phyloP scores from a whole-genome alignment of 768 basidiomycete species.

The Leccinum uliginosum region DNA sequence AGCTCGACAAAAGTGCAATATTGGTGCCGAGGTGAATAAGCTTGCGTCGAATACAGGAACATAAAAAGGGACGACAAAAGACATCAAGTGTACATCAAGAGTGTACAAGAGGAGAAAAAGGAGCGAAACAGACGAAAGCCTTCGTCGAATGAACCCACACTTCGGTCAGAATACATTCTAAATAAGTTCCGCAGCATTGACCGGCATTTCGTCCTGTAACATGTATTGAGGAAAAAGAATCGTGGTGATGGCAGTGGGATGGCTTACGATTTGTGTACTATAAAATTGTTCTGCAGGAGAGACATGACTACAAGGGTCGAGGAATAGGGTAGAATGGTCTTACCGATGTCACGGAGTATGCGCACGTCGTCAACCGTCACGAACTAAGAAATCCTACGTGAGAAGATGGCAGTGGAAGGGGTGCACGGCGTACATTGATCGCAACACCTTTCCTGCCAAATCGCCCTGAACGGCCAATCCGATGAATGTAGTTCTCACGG shows the following conservation, averaged over 20 bases:
- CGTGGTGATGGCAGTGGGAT: constrained; percentile 1
- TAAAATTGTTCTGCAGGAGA: constrained; percentile 81
- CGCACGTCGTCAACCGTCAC: constrained; percentile 95
- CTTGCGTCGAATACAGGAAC: constrained; percentile 4
- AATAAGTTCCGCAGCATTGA: constrained; percentile 96
- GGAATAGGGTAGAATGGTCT: constrained; percentile 23
- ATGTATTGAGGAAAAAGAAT: constrained; percentile 19
- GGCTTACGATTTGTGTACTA: constrained; percentile 82
- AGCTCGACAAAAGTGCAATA: neutral
- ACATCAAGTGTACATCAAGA: constrained; percentile 13
- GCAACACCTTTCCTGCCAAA: constrained; percentile 99
- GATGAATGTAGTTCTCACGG: constrained; percentile 99
- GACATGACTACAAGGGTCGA: constrained; percentile 10
- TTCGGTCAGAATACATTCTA: constrained; percentile 34
- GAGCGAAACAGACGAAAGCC: constrained; percentile 1
- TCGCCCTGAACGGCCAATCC: constrained; percentile 97
- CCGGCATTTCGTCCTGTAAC: constrained; percentile 93
- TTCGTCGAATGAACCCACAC: constrained; percentile 3
- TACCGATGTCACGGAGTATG: constrained; percentile 95
- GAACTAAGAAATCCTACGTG: constrained; percentile 47
- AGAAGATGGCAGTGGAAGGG: constrained; percentile 8
- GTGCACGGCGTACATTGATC: constrained; percentile 73
- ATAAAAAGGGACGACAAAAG: constrained; percentile 4
- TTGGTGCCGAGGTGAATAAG: constrained; percentile 1
- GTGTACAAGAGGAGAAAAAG: constrained; percentile 13